A percentile compares a stretch with the other conserved stretches of the same genome.
Conservation (phyloP, 140 eudicot genomes). For the Bidens hawaiensis region DNA sequence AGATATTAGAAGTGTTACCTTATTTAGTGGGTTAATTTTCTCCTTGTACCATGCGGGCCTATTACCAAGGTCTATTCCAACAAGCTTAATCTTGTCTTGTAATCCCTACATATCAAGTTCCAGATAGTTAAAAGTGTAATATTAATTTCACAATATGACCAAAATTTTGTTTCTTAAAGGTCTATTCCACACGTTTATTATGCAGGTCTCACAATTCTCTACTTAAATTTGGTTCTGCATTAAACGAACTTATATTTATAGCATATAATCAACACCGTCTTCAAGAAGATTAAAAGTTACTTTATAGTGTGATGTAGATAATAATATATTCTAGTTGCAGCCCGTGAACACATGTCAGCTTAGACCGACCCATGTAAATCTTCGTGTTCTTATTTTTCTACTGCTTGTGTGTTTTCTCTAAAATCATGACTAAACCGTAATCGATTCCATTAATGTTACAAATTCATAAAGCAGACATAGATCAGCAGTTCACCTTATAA, state of each 20-base stretch:
- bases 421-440: background rate
- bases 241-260: too few species aligned
- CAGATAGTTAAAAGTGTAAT: background rate
- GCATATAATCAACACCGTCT: too few species aligned
- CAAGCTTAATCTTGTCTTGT: constrained; percentile 72
- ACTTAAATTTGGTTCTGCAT: background rate
- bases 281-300: too few species aligned
- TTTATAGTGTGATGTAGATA: too few species aligned
- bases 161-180: background rate
- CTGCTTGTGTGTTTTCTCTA: too few species aligned
- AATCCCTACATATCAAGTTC: constrained; percentile 55
- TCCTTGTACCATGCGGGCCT: constrained; percentile 93
- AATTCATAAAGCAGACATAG: constrained; percentile 3
- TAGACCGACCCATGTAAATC: too few species aligned
- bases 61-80: constrained; percentile 58
- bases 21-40: constrained; percentile 74
- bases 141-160: background rate
- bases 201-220: background rate
- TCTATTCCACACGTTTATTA: too few species aligned
- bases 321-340: too few species aligned
- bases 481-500: constrained; percentile 47
- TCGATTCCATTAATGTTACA: background rate
- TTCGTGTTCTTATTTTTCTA: too few species aligned
- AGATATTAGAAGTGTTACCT: constrained; percentile 35
- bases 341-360: too few species aligned